Evolutionary conservation across 1,139 yeast genomes (phyloP).

Genomic region (Candida tetrigidarum): DNA sequence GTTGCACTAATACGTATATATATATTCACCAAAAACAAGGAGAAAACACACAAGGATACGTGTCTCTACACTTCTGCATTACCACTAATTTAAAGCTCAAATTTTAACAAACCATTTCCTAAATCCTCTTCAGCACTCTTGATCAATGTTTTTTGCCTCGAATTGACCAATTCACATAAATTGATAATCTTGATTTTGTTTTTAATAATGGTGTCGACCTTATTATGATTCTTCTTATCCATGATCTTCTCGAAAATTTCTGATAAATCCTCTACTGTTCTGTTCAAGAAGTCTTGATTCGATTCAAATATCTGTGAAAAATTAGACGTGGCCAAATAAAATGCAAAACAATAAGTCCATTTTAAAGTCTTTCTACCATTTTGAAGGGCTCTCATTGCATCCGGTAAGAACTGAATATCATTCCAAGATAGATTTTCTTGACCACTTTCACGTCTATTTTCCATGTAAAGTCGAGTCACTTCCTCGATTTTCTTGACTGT

Average conservation of each 20-base stretch:
- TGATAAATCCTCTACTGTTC: conserved; percentile 80
- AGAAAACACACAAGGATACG: neutral
- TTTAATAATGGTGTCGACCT: conserved; percentile 44
- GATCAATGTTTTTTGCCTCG: conserved; percentile 53
- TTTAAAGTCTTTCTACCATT: conserved; percentile 78
- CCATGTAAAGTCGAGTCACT: conserved; percentile 62
- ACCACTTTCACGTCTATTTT: conserved; percentile 33
- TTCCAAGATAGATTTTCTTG: conserved; percentile 70
- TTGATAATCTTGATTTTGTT: conserved; percentile 55
- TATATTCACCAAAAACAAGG: conserved; percentile 5
- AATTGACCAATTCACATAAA: conserved; percentile 46
- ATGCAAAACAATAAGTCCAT: conserved; percentile 92
- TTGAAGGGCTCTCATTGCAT: conserved; percentile 65
- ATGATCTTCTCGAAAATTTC: conserved; percentile 66
- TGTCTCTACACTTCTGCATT: no score
- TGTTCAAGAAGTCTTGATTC: conserved; percentile 71
- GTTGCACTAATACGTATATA: no score
- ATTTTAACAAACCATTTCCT: conserved; percentile 26
- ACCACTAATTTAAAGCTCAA: conserved; percentile 17
- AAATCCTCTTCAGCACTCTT: conserved; percentile 52
- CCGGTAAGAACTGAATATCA: conserved; percentile 83
- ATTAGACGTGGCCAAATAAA: conserved; percentile 56
- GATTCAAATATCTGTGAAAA: conserved; percentile 69
- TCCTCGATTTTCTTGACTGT: conserved; percentile 66
- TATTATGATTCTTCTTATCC: conserved; percentile 40